Percentiles rank a stretch among this genome's conserved stretches.
These are phyloP conservation scores for Pisolithus microcarpus DNA, from an alignment of 768 basidiomycete genomes.

Conservation along the genomic window DNA sequence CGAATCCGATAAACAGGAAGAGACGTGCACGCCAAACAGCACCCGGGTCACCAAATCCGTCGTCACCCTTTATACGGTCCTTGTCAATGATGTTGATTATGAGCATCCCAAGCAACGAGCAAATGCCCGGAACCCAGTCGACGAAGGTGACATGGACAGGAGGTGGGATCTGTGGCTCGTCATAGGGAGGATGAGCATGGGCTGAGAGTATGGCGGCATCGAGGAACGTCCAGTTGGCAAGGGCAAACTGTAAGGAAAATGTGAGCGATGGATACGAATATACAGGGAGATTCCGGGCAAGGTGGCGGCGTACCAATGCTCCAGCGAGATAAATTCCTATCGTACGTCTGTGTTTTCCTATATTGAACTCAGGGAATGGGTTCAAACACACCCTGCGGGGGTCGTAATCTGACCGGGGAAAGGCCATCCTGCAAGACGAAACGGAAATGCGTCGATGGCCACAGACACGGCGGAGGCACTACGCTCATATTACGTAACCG, in stretches of 20 bases:
- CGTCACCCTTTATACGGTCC: constrained; percentile 74
- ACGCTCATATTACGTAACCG: too few species aligned
- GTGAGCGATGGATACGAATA: too few species aligned
- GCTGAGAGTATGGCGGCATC: constrained; percentile 89
- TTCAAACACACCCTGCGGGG: constrained; percentile 83
- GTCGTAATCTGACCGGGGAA: constrained; percentile 72
- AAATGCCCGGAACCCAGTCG: constrained; percentile 97
- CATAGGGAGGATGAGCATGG: constrained; percentile 72
- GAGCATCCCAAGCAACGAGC: constrained; percentile 85
- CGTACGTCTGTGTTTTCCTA: constrained; percentile 74
- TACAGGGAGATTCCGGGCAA: too few species aligned
- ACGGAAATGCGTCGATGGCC: neutral
- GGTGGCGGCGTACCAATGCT: constrained; percentile 58
- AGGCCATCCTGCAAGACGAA: constrained; percentile 38
- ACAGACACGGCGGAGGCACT: too few species aligned
- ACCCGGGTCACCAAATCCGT: constrained; percentile 64
- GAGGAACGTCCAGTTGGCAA: constrained; percentile 92
- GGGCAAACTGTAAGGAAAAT: constrained; percentile 73
- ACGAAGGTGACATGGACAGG: constrained; percentile 84
- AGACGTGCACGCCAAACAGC: constrained; percentile 90
- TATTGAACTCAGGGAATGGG: constrained; percentile 68
- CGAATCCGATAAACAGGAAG: constrained; percentile 91
- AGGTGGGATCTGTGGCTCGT: constrained; percentile 57
- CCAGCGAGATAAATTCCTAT: constrained; percentile 89
- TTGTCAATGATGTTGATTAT: constrained; percentile 95